Evolutionary conservation across 768 basidiomycete genomes (phyloP).

Genomic region (Hygrophorus russula): DNA sequence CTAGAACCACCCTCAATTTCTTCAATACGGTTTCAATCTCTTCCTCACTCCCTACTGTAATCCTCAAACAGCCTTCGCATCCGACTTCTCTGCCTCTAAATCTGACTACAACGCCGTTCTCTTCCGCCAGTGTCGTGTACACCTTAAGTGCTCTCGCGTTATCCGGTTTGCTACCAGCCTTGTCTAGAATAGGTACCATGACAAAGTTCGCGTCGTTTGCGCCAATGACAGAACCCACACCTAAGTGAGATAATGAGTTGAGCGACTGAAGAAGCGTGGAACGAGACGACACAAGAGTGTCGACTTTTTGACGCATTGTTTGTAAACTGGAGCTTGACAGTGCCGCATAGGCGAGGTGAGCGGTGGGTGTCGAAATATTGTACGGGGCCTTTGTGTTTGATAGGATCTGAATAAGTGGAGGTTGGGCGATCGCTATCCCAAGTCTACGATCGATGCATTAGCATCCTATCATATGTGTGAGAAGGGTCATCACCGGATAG

Average conservation of each 20-base stretch:
- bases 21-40: conserved; percentile 59
- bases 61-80: conserved; percentile 77
- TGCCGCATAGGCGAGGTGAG: conserved; percentile 69
- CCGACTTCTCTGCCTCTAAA: conserved; percentile 82
- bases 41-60: conserved; percentile 77
- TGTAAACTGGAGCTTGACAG: conserved; percentile 54
- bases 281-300: conserved; percentile 49
- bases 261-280: conserved; percentile 40
- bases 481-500: conserved; percentile 60
- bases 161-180: conserved; percentile 34
- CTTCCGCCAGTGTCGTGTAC: conserved; percentile 79
- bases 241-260: conserved; percentile 31
- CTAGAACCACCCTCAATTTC: conserved; percentile 34
- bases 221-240: conserved; percentile 63
- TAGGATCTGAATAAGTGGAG: conserved; percentile 82
- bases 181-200: conserved; percentile 61
- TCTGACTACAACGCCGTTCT: conserved; percentile 79
- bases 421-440: conserved; percentile 84
- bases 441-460: conserved; percentile 35
- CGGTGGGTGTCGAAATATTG: conserved; percentile 88
- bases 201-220: conserved; percentile 88
- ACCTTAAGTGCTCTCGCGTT: conserved; percentile 49
- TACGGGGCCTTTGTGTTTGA: conserved; percentile 97
- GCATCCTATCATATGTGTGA: background rate
- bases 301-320: conserved; percentile 55